Evolutionary conservation across 345 rosid genomes (phyloP), one percentile per base, ranked within the genome.

Genomic region (Lumnitzera littorea): DNA sequence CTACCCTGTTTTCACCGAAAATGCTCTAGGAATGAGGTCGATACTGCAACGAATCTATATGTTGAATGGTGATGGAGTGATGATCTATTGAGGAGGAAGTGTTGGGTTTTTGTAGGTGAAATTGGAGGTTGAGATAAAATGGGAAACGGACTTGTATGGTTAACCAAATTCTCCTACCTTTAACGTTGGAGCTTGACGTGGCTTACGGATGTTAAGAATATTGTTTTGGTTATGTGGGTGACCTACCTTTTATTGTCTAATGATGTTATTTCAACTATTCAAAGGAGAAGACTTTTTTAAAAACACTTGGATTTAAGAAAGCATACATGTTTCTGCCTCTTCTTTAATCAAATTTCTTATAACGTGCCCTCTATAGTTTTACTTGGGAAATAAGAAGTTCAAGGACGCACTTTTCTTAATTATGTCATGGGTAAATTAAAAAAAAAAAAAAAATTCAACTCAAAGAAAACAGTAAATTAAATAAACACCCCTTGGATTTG

Each of bases 101-200:
- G 59, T 62, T 62, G 46, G 57, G 72, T 27, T 64, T 78, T 63
- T 80, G 57, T 72, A 61, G 79, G 48, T 55, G 41, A 51, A n/a
- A 4, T 48, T 54, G 54, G 53, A 46, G 67, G 66, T 23, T 31
- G 68, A 56, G 72, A 66, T 29, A 57, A 77, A 2, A 55, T 17
- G 52, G 59, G 68, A 47, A 14, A 10, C 23, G 51, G 64, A 41
- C 48, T 46, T 58, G 53, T 66, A 55, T 69, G 24, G 86, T 80
- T 81, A 79, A 79, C 75, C 87, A 65, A 79, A 71, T 74, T 63
- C 59, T 68, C 70, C 74, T 63, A 67, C 61, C 61, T 13, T 25
- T 50, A 58, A 53, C 48, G 15, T 61, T 50, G 41, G 46, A 49
- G 16, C 55, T 58, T 48, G 58, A 36, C 43, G 43, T 36, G 43